These are phyloP conservation scores for Ophiosphaerella herpotricha DNA, from an alignment of 2,329 filamentous ascomycete species.

Conservation along the genomic window DNA sequence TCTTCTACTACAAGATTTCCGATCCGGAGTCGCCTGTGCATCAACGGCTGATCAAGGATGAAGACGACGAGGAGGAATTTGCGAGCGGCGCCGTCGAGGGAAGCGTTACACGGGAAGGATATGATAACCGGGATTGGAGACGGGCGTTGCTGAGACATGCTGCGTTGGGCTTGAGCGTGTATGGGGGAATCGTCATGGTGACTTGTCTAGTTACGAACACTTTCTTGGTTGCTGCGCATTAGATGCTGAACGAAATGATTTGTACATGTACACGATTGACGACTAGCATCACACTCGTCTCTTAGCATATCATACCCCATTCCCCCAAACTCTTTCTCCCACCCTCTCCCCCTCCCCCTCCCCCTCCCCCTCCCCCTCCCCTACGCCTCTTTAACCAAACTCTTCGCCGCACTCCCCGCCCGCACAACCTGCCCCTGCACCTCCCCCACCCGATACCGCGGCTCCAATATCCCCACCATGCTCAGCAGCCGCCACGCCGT, in stretches of 20 bases:
- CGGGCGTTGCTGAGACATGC: slow-evolving; percentile 69
- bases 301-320: neutral
- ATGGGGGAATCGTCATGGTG: slow-evolving; percentile 86
- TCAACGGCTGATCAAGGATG: slow-evolving; percentile 85
- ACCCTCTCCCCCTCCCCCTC: neutral
- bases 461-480: slow-evolving; percentile 62
- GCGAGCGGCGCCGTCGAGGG: slow-evolving; percentile 59
- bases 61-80: slow-evolving; percentile 78
- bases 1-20: slow-evolving; percentile 99
- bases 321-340: neutral
- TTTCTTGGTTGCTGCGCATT: slow-evolving; percentile 71
- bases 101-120: slow-evolving; percentile 47
- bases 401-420: slow-evolving; percentile 37
- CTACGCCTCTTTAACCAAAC: slow-evolving; percentile 23
- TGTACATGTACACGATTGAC: no score
- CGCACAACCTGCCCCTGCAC: slow-evolving; percentile 38
- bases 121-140: slow-evolving; percentile 66
- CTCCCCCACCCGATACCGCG: slow-evolving; percentile 40
- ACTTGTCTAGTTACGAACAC: slow-evolving; percentile 85
- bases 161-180: slow-evolving; percentile 76
- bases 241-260: no score
- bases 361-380: neutral
- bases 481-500: slow-evolving; percentile 83
- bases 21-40: slow-evolving; percentile 85
- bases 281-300: no score